Conservation (phyloP, 2,329 filamentous ascomycete genomes). For the Apiospora kogelbergensis region DNA sequence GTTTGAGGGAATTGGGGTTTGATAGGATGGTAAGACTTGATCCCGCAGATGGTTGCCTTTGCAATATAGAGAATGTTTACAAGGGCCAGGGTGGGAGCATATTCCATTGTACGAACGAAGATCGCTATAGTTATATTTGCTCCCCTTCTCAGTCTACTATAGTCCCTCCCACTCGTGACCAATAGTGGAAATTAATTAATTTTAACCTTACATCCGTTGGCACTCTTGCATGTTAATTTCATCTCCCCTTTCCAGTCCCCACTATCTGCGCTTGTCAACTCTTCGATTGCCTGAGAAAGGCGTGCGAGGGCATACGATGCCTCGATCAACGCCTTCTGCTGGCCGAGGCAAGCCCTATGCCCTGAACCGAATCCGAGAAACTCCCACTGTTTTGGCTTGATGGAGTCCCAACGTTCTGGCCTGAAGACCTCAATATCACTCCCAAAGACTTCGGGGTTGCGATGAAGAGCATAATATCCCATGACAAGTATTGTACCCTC, state of each 20-base stretch:
- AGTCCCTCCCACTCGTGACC: too few species aligned
- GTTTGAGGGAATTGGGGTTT: too few species aligned
- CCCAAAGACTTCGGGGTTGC: slow-evolving; percentile 16
- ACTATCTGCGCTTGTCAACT: slow-evolving; percentile 11
- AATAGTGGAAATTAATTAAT: not conserved
- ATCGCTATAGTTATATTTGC: too few species aligned
- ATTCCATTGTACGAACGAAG: too few species aligned
- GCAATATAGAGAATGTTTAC: too few species aligned
- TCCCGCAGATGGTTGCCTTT: too few species aligned
- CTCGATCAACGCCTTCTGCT: slow-evolving; percentile 15
- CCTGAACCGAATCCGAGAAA: slow-evolving; percentile 17
- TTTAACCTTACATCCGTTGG: slow-evolving; percentile 17
- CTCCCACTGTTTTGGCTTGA: slow-evolving; percentile 17
- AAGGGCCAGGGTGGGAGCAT: too few species aligned
- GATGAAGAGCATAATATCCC: slow-evolving; percentile 16
- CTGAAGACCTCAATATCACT: slow-evolving; percentile 16
- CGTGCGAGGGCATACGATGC: slow-evolving; percentile 16
- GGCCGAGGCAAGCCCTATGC: slow-evolving; percentile 16
- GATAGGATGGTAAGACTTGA: too few species aligned
- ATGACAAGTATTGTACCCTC: slow-evolving; percentile 14
- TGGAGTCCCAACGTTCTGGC: slow-evolving; percentile 17
- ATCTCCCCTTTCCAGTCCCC: slow-evolving; percentile 16
- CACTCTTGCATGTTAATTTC: slow-evolving; percentile 19
- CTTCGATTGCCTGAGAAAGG: slow-evolving; percentile 10
- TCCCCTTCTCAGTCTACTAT: too few species aligned